Conservation (phyloP, 2,329 filamentous ascomycete genomes). For the Emergomyces africanus region DNA sequence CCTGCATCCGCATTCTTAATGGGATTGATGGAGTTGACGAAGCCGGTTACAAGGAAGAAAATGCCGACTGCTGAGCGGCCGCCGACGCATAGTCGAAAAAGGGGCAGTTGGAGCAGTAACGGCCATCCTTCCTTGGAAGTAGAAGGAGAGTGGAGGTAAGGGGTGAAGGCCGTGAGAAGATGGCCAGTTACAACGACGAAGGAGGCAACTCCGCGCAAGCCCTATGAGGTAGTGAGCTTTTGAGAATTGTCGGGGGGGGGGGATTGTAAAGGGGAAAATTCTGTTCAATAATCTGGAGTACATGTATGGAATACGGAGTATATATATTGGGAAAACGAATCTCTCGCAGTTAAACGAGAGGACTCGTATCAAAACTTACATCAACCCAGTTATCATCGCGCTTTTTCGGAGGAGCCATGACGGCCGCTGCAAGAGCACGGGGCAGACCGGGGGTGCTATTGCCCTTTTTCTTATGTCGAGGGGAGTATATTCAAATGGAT, state of each 20-base stretch:
- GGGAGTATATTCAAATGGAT: neutral
- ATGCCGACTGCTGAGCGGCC: constrained; percentile 16
- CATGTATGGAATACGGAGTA: too few relatives aligned
- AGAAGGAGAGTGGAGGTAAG: constrained; percentile 27
- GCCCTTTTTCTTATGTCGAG: neutral
- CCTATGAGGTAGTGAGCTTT: constrained; percentile 15
- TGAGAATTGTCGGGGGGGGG: neutral
- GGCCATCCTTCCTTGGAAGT: constrained; percentile 7
- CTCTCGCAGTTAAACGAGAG: neutral
- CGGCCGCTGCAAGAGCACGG: neutral
- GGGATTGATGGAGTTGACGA: constrained; percentile 17
- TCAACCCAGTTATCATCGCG: constrained; percentile 15
- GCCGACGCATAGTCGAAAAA: constrained; percentile 15
- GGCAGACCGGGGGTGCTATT: neutral
- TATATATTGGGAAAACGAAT: neutral
- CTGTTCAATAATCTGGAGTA: too few relatives aligned
- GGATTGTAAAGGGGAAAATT: too few relatives aligned
- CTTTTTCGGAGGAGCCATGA: constrained; percentile 5
- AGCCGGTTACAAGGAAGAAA: constrained; percentile 19
- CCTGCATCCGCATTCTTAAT: constrained; percentile 12
- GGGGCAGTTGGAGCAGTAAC: constrained; percentile 15
- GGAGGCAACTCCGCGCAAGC: constrained; percentile 30
- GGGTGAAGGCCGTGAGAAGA: constrained; percentile 28
- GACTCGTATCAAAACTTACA: constrained; percentile 4
- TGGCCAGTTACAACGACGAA: constrained; percentile 32